Conservation (phyloP, 768 basidiomycete genomes). For the Rhodotorula taiwanensis region DNA sequence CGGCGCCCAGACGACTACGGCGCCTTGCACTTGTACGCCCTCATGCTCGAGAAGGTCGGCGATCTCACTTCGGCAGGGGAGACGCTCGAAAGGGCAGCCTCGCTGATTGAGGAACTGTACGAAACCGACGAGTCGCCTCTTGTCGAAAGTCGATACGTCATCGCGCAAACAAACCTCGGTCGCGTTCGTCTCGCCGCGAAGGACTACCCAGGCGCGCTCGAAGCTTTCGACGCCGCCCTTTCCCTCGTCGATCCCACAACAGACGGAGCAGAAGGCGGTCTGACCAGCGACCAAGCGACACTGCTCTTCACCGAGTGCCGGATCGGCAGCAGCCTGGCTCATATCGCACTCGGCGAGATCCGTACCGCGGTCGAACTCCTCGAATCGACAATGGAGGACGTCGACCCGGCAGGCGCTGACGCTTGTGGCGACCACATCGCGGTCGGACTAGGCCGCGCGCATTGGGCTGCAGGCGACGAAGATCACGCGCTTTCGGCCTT, state of each 20-base stretch:
- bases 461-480: conserved; percentile 29
- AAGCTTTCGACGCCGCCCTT: conserved; percentile 64
- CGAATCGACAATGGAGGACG: conserved; percentile 58
- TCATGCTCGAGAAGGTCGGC: conserved; percentile 77
- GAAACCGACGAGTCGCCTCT: conserved; percentile 74
- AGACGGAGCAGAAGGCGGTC: conserved; percentile 37
- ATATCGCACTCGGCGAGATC: conserved; percentile 59
- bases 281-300: conserved; percentile 9
- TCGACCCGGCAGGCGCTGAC: conserved; percentile 24
- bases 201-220: conserved; percentile 58
- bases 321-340: conserved; percentile 64
- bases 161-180: conserved; percentile 75
- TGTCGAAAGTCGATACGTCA: conserved; percentile 69
- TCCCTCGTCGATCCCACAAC: conserved; percentile 56
- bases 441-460: neutral
- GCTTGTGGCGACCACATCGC: conserved; percentile 12
- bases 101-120: conserved; percentile 74
- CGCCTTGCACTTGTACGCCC: conserved; percentile 72
- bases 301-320: conserved; percentile 42
- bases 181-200: conserved; percentile 61
- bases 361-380: conserved; percentile 60
- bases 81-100: conserved; percentile 58
- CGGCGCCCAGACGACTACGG: conserved; percentile 62
- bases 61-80: conserved; percentile 58
- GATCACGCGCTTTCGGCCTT: conserved; percentile 13